These are phyloP conservation scores for Yamadazyma ubonensis DNA, from an alignment of 805 yeast genomes.

Conservation along the genomic window DNA sequence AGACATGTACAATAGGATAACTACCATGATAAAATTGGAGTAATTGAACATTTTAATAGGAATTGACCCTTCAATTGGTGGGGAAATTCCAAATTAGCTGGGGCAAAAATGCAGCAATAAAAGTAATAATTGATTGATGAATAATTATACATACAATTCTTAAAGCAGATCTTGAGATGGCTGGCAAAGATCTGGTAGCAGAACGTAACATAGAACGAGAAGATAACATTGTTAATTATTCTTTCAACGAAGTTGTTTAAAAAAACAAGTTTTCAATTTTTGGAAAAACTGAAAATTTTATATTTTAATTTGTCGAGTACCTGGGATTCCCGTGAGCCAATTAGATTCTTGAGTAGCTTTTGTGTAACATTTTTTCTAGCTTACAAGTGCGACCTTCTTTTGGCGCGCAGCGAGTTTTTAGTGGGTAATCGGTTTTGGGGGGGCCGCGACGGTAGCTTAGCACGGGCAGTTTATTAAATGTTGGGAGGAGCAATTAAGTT, in stretches of 20 bases:
- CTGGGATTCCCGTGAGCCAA: constrained; percentile 13
- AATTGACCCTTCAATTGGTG: constrained; percentile 2
- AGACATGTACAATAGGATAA: background rate
- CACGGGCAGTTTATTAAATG: background rate
- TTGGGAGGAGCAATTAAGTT: background rate
- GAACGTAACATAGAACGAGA: constrained; percentile 83
- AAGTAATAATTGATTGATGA: background rate
- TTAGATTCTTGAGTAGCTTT: constrained; percentile 11
- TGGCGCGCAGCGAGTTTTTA: constrained; percentile 7
- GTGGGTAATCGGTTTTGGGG: constrained; percentile 6
- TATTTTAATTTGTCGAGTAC: constrained; percentile 18
- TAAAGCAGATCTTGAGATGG: constrained; percentile 31
- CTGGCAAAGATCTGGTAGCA: constrained; percentile 75
- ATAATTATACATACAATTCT: constrained; percentile 33
- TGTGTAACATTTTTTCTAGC: constrained; percentile 7
- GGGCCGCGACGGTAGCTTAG: constrained; percentile 4
- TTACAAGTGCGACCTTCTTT: constrained; percentile 5
- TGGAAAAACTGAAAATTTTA: constrained; percentile 17
- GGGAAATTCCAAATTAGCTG: background rate
- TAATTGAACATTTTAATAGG: too few species aligned
- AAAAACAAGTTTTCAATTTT: constrained; percentile 12
- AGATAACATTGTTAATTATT: constrained; percentile 58
- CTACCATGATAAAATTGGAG: too few species aligned
- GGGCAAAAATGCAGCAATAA: background rate
- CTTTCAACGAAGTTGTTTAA: constrained; percentile 10